A percentile compares a stretch with the other conserved stretches of the same genome.
Conservation (phyloP, 176 grass and related monocot species). For the Carex kokanica region DNA sequence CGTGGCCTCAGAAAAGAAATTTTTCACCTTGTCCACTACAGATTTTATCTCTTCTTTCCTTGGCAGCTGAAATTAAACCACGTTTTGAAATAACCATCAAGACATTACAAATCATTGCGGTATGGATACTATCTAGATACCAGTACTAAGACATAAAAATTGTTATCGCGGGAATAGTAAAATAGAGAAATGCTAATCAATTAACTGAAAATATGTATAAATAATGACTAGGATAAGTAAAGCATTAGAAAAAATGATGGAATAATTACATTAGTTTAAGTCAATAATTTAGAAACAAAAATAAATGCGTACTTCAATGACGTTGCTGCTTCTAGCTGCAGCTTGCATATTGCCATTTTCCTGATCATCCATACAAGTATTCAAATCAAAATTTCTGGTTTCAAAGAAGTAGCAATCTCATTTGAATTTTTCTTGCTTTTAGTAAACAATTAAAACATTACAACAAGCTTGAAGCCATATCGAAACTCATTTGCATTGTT, state of each 20-base stretch:
- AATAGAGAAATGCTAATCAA: conserved; percentile 4
- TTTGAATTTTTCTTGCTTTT: not conserved
- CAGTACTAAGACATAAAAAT: not conserved
- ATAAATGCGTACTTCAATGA: conserved; percentile 64
- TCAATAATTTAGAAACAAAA: not conserved
- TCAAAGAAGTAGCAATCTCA: not conserved
- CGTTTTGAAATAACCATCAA: conserved; percentile 15
- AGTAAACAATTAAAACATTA: conserved; percentile 34
- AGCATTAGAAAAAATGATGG: not conserved
- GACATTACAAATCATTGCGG: not conserved
- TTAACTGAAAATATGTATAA: not conserved
- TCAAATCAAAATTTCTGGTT: not conserved
- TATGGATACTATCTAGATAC: not conserved
- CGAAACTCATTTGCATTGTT: conserved; percentile 60
- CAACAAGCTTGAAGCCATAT: conserved; percentile 97
- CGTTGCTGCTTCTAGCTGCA: conserved; percentile 57
- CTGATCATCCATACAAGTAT: conserved; percentile 40
- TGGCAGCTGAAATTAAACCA: conserved; percentile 60
- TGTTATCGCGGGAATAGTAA: not conserved
- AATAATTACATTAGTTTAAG: not conserved
- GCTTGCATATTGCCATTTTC: conserved; percentile 76
- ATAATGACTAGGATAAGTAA: not conserved
- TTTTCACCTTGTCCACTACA: conserved; percentile 87
- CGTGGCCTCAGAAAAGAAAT: conserved; percentile 75
- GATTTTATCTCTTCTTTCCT: conserved; percentile 86